phyloP scores from a whole-genome alignment of 768 basidiomycete species.

The Ephemerocybe angulata region DNA sequence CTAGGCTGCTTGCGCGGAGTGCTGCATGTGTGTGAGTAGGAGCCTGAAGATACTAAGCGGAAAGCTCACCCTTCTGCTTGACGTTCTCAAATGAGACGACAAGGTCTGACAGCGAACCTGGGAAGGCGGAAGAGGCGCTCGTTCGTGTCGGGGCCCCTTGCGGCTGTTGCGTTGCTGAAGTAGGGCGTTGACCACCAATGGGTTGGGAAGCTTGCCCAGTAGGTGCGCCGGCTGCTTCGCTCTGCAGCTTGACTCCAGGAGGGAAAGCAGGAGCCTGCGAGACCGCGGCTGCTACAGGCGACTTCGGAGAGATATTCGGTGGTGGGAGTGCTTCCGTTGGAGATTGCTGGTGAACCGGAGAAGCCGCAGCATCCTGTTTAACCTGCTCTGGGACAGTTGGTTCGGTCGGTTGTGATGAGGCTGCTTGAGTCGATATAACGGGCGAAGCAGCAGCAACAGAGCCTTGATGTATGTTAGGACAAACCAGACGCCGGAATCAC shows the following conservation, averaged over 20 bases:
- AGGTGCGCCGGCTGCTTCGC: slow-evolving; percentile 32
- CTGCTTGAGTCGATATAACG: slow-evolving; percentile 38
- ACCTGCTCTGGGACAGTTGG: not conserved
- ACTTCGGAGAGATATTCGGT: slow-evolving; percentile 21
- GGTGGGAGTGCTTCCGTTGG: not conserved
- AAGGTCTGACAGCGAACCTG: slow-evolving; percentile 85
- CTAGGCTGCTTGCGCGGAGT: slow-evolving; percentile 82
- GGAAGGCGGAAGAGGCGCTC: slow-evolving; percentile 49
- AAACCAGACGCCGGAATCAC: not conserved
- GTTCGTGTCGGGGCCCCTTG: slow-evolving; percentile 25
- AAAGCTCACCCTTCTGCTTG: slow-evolving; percentile 82
- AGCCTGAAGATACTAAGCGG: not conserved
- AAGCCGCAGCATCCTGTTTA: not conserved
- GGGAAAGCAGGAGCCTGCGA: slow-evolving; percentile 63
- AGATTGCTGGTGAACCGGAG: not conserved
- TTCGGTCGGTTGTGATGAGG: slow-evolving; percentile 17
- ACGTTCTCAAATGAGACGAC: slow-evolving; percentile 94
- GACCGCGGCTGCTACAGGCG: slow-evolving; percentile 29
- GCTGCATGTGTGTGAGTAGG: slow-evolving; percentile 43
- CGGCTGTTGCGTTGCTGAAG: slow-evolving; percentile 42
- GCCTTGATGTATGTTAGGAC: not conserved
- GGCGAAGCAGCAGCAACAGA: slow-evolving; percentile 48
- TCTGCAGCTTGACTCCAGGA: slow-evolving; percentile 61
- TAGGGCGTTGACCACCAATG: slow-evolving; percentile 47
- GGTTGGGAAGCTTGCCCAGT: slow-evolving; percentile 24